Conservation (phyloP, 768 basidiomycete species). For the Tulasnella calospora region DNA sequence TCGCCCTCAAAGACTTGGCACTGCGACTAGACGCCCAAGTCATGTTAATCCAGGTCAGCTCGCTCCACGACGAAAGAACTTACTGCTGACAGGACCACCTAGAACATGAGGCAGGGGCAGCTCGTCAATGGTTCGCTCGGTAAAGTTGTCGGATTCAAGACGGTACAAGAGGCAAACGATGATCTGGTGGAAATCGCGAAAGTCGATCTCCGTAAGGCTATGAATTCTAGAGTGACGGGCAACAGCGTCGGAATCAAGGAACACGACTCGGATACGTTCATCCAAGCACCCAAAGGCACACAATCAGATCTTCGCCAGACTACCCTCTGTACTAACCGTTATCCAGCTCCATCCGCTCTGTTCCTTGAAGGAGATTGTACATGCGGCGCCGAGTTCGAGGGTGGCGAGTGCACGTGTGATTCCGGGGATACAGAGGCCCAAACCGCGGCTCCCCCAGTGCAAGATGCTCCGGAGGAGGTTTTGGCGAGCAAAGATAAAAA, state of each 20-base stretch:
- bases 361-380: not conserved
- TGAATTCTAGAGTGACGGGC: not conserved
- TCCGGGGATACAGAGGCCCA: not conserved
- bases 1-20: constrained; percentile 33
- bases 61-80: not conserved
- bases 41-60: constrained; percentile 47
- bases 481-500: not conserved
- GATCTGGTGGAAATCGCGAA: constrained; percentile 30
- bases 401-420: not conserved
- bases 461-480: constrained; percentile 2
- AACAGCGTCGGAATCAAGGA: not conserved
- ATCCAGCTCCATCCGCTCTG: not conserved
- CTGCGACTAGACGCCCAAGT: constrained; percentile 68
- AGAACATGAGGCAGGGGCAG: constrained; percentile 65
- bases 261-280: not conserved
- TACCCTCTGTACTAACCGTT: not conserved
- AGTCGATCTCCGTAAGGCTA: not conserved
- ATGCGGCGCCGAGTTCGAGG: not conserved
- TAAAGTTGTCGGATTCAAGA: constrained; percentile 46
- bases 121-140: constrained; percentile 72
- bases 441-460: not conserved
- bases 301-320: not conserved
- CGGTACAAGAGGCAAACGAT: constrained; percentile 42
- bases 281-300: not conserved
- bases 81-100: constrained; percentile 4